phyloP scores from a whole-genome alignment of 2,329 filamentous ascomycete species.

The Monosporascus sp. region DNA sequence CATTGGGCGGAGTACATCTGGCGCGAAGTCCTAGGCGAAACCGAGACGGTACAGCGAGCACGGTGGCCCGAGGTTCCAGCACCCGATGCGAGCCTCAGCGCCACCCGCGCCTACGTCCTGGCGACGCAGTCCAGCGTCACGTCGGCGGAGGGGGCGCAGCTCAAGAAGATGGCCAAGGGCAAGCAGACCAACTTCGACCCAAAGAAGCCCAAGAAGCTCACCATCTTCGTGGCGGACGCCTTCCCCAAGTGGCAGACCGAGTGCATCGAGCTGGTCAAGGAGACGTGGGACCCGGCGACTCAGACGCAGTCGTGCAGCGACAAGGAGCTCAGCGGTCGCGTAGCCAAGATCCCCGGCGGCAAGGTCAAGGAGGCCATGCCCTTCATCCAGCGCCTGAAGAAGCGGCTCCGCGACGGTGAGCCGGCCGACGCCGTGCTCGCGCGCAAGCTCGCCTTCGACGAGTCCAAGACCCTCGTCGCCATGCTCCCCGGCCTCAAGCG shows the following conservation, averaged over 20 bases:
- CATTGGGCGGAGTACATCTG: slow-evolving; percentile 96
- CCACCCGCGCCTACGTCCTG: slow-evolving; percentile 75
- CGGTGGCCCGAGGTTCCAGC: slow-evolving; percentile 67
- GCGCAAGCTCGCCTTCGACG: slow-evolving; percentile 81
- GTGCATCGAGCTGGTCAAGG: slow-evolving; percentile 75
- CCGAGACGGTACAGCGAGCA: slow-evolving; percentile 72
- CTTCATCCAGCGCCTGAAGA: slow-evolving; percentile 85
- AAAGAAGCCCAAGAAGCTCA: slow-evolving; percentile 86
- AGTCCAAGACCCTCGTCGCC: slow-evolving; percentile 67
- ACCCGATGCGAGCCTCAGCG: slow-evolving; percentile 63
- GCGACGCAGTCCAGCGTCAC: slow-evolving; percentile 74
- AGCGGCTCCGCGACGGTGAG: slow-evolving; percentile 69
- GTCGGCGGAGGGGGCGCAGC: slow-evolving; percentile 74
- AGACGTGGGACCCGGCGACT: slow-evolving; percentile 55
- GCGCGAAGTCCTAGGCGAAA: slow-evolving; percentile 81
- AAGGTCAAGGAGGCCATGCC: slow-evolving; percentile 99
- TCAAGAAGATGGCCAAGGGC: slow-evolving; percentile 91
- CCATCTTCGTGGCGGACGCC: slow-evolving; percentile 72
- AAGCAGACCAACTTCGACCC: slow-evolving; percentile 83
- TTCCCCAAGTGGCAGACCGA: slow-evolving; percentile 91
- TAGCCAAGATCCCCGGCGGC: slow-evolving; percentile 64
- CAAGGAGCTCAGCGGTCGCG: slow-evolving; percentile 41
- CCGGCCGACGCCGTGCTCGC: slow-evolving; percentile 66
- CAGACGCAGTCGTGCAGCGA: slow-evolving; percentile 31
- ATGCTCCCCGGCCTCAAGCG: slow-evolving; percentile 79